These are phyloP conservation scores for Chrysanthemum makinoi DNA, from an alignment of 129 eudicot species.

Conservation along the genomic window DNA sequence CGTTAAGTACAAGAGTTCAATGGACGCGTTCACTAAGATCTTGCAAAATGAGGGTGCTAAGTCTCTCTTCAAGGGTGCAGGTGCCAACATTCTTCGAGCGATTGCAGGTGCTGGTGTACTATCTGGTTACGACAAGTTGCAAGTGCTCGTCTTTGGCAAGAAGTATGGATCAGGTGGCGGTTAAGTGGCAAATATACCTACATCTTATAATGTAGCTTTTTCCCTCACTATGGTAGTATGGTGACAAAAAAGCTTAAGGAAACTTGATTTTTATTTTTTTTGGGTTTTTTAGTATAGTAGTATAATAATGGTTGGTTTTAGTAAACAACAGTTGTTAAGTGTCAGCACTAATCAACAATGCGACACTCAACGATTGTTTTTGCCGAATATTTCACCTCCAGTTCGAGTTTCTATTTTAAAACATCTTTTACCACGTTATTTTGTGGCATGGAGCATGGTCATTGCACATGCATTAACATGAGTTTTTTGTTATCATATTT, in stretches of 20 bases:
- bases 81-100: slow-evolving; percentile 67
- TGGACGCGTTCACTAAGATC: slow-evolving; percentile 57
- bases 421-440: slow-evolving; percentile 10
- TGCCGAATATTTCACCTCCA: neutral
- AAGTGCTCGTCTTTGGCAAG: slow-evolving; percentile 59
- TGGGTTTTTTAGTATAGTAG: neutral
- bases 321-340: slow-evolving; percentile 7
- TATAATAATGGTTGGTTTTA: slow-evolving; percentile 24
- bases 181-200: neutral
- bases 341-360: neutral
- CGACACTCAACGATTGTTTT: neutral
- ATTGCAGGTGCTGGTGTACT: slow-evolving; percentile 75
- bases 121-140: slow-evolving; percentile 69
- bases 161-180: slow-evolving; percentile 70
- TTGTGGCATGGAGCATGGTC: slow-evolving; percentile 3
- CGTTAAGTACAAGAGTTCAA: slow-evolving; percentile 62
- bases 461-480: neutral
- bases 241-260: neutral
- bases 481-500: neutral
- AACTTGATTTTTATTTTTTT: neutral
- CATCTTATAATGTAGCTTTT: neutral
- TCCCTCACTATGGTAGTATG: too few relatives aligned
- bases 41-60: slow-evolving; percentile 54
- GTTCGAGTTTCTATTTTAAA: slow-evolving; percentile 5
- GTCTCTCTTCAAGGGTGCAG: slow-evolving; percentile 69